A percentile compares a stretch with the other conserved stretches of the same genome.
phyloP scores from a whole-genome alignment of 129 eudicot species.

The Centaurea solstitialis region DNA sequence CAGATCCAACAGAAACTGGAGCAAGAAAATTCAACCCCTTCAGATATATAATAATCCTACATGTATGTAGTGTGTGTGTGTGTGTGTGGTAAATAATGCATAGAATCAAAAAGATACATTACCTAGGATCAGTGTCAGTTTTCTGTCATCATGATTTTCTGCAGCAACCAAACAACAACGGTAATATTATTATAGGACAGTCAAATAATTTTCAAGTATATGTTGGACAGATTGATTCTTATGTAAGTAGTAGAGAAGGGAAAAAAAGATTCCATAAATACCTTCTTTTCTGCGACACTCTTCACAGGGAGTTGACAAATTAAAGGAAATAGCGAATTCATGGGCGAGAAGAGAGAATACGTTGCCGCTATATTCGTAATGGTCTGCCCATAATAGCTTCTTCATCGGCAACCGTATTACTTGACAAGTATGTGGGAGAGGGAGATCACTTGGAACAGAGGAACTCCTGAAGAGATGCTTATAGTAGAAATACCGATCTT shows the following conservation, averaged over 20 bases:
- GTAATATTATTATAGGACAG: neutral
- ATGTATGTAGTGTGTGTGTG: conserved; percentile 1
- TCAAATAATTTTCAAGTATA: neutral
- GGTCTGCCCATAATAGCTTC: neutral
- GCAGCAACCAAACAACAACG: neutral
- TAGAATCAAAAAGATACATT: neutral
- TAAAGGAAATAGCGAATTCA: conserved; percentile 11
- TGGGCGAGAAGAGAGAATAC: conserved; percentile 1
- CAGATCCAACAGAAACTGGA: conserved; percentile 37
- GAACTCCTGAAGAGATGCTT: neutral
- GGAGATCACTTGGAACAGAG: conserved; percentile 9
- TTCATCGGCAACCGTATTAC: neutral
- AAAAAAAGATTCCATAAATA: no score
- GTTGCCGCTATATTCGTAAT: no score
- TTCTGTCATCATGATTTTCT: neutral
- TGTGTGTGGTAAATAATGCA: neutral
- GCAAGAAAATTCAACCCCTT: conserved; percentile 6
- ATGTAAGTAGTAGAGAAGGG: no score
- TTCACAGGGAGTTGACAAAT: conserved; percentile 14
- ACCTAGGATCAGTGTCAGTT: conserved; percentile 7
- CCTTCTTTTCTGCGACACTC: neutral
- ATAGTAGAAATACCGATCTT: conserved; percentile 16
- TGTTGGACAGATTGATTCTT: neutral
- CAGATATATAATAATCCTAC: neutral
- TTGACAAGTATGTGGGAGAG: conserved; percentile 19